Evolutionary conservation across 768 basidiomycete species (phyloP).

Genomic region (Aureoboletus auriporus): DNA sequence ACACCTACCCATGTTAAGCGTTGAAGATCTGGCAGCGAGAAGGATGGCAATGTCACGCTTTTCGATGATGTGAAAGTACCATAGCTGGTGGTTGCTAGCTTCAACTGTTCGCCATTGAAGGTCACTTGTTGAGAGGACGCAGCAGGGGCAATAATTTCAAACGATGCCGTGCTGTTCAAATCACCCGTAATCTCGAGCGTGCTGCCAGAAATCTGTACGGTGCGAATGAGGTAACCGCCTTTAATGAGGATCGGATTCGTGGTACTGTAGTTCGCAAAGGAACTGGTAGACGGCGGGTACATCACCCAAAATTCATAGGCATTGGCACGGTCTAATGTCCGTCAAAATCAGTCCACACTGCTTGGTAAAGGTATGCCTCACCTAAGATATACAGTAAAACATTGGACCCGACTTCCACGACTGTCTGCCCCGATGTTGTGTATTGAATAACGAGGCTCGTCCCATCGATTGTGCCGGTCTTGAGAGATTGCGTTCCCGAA

Average conservation of each 20-base stretch:
- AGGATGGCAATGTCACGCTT: conserved; percentile 6
- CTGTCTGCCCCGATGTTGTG: conserved; percentile 43
- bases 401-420: conserved; percentile 39
- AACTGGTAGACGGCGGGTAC: conserved; percentile 35
- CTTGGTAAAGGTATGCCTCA: conserved; percentile 12
- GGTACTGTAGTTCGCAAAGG: conserved; percentile 34
- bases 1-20: conserved; percentile 14
- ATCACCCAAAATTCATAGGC: conserved; percentile 53
- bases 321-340: conserved; percentile 39
- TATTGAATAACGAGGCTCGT: conserved; percentile 41
- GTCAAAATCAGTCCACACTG: not conserved
- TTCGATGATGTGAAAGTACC: conserved; percentile 35
- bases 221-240: conserved; percentile 46
- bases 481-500: conserved; percentile 28
- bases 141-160: conserved; percentile 46
- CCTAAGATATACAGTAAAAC: conserved; percentile 45
- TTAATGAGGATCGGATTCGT: conserved; percentile 44
- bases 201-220: conserved; percentile 32
- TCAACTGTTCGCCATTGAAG: conserved; percentile 39
- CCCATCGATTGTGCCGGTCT: conserved; percentile 30
- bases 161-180: conserved; percentile 38
- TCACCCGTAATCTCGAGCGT: conserved; percentile 43
- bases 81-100: conserved; percentile 35
- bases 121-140: conserved; percentile 36
- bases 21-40: conserved; percentile 20